Evolutionary conservation across 2,329 filamentous ascomycete genomes (phyloP), one percentile per base, ranked within the genome.

Genomic region (Fusarium multiceps): DNA sequence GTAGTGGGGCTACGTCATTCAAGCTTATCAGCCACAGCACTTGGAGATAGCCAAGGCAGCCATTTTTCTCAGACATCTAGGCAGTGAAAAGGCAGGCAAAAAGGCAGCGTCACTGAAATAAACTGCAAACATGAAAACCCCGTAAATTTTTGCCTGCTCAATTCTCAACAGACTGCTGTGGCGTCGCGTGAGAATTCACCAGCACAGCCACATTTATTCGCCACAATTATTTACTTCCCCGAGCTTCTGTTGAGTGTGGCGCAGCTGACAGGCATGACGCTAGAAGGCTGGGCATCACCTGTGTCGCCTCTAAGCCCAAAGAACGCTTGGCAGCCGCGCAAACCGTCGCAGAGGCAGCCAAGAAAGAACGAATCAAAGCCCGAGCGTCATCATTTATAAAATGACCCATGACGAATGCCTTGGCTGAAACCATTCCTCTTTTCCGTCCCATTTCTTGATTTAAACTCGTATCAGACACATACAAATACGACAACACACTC

Each of bases 321-420:
- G 45, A 58, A 67, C 59, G 68, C 67, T 70, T 71, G 67, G 68
- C 65, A 54, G 68, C 68, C 65, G 46, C 68, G 68, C 68, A 71
- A 69, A 59, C 54, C 21, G 48, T 69, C 18, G 49, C 48, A 57
- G 69, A 71, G 69, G 69, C 65, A 71, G 57, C 69, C 65, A 55
- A 53, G 68, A 72, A 66, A 49, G 57, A 64, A 59, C 69, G 68
- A 71, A 71, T 69, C 59, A 71, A 47, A 55, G 64, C 61, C 57
- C 65, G 43, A 60, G 69, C 65, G 69, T 66, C 62, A 58, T 57
- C 45, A 58, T 49, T 55, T 71, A 72, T 64, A 72, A 72, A 64
- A 54, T 32, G 40, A 55, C 62, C 50, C 57, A 66, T 70, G 69
- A 72, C 69, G 63, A 72, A 60, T 28, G 58, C 55, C 55, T 48